These are phyloP conservation scores for Colletotrichum sp. DNA, from an alignment of 2,329 filamentous ascomycete species.

Conservation along the genomic window DNA sequence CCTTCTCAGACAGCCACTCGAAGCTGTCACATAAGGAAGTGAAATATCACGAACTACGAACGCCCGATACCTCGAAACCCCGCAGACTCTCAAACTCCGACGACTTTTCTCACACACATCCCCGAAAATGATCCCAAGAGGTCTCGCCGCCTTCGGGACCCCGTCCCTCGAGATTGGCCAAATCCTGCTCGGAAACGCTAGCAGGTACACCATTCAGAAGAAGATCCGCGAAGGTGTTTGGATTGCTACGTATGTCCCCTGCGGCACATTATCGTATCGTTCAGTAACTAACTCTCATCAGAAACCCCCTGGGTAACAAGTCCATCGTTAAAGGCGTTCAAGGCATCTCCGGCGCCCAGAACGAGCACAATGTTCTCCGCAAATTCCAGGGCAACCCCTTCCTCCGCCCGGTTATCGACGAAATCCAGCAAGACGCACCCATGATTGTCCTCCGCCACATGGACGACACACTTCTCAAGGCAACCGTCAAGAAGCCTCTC, in stretches of 20 bases:
- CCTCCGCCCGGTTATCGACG: conserved; percentile 20
- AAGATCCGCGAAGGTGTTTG: conserved; percentile 21
- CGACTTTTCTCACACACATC: background rate
- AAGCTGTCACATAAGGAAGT: conserved; percentile 13
- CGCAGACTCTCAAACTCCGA: background rate
- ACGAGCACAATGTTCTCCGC: conserved; percentile 19
- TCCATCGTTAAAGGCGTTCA: conserved; percentile 20
- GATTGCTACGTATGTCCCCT: conserved; percentile 9
- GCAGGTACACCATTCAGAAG: conserved; percentile 21
- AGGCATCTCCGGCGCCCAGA: conserved; percentile 16
- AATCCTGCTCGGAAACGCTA: conserved; percentile 18
- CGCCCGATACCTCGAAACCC: background rate
- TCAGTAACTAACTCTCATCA: background rate
- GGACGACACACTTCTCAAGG: conserved; percentile 18
- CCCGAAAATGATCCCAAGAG: conserved; percentile 13
- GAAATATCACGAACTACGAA: background rate
- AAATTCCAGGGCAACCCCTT: conserved; percentile 20
- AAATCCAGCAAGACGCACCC: conserved; percentile 20
- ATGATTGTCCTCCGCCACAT: conserved; percentile 21
- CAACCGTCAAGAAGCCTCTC: conserved; percentile 18
- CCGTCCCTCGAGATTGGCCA: conserved; percentile 20
- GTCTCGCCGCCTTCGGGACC: conserved; percentile 14
- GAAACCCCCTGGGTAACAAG: conserved; percentile 18
- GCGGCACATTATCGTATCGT: background rate
- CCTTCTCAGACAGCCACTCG: conserved; percentile 17